Evolutionary conservation across 768 basidiomycete species (phyloP), one percentile per base, ranked within the genome.

Genomic region (Russula sp.): DNA sequence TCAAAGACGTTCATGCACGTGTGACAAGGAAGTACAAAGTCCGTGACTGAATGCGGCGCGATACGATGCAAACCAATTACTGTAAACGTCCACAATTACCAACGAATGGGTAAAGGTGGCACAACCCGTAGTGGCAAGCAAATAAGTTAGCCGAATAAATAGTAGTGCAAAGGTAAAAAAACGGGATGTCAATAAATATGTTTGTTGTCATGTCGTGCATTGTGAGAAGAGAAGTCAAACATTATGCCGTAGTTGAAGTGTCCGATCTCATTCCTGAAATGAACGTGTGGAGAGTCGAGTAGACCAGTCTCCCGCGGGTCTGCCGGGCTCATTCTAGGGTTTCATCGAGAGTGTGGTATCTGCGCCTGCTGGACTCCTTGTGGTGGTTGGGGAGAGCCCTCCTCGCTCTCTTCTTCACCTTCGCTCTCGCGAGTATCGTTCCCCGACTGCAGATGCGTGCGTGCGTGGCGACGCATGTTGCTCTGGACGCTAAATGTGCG

Each of bases 391-490:
- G 66, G 68, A 20, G 68, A 68, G n/a, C 50, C 66, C 14, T 65
- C 68, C 38, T 67, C 68, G 50, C 66, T 57, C 40, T 55, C 66
- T 57, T 68, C 65, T 34, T 68, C 65, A 49, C 57, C 55, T 28
- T 63, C 59, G 52, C 57, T 61, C 57, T 56, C 68, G 40, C 51
- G 62, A 16, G 24, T 24, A 52, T 68, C 63, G 50, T 61, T 63
- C 42, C 65, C 62, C 54, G 57, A 34, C 57, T 64, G 79, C 30
- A 75, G 77, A 71, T 92, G 90, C 14, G 88, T 86, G 61, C 90
- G 85, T 64, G 89, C 85, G 73, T 92, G 90, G 62, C 90, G 81
- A 66, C 90, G 87, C 90, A 92, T 92, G 77, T 92, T 92, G 75
- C 89, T 91, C 72, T 91, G 84, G 56, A 92, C 90, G 71, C 89